These are phyloP conservation scores for Fusarium sp. DNA, from an alignment of 2,329 filamentous ascomycete species.

Conservation along the genomic window DNA sequence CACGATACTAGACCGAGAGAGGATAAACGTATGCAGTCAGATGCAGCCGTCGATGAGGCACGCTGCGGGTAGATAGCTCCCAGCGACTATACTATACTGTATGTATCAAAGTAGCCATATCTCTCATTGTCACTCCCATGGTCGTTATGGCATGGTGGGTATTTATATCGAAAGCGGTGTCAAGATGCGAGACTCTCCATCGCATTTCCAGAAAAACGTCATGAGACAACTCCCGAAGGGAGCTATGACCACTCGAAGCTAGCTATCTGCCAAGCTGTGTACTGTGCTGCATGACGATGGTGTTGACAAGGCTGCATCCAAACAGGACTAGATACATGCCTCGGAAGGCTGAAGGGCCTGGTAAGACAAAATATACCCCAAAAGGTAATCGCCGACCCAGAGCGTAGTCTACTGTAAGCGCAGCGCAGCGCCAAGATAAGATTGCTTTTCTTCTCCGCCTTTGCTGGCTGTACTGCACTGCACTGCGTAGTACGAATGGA, in stretches of 20 bases:
- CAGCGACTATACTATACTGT: slow-evolving; percentile 1
- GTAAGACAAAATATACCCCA: slow-evolving; percentile 26
- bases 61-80: slow-evolving; percentile 30
- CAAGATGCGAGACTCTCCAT: slow-evolving; percentile 39
- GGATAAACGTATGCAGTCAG: slow-evolving; percentile 36
- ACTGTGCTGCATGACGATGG: background rate
- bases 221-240: slow-evolving; percentile 16
- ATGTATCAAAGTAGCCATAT: background rate
- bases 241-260: slow-evolving; percentile 29
- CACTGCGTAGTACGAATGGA: too few species aligned
- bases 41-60: slow-evolving; percentile 40
- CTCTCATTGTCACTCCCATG: slow-evolving; percentile 19
- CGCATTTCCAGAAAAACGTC: slow-evolving; percentile 15
- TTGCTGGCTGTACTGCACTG: too few species aligned
- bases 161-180: slow-evolving; percentile 36
- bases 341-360: slow-evolving; percentile 7
- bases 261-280: background rate
- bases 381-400: slow-evolving; percentile 26
- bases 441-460: background rate
- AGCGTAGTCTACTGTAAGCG: slow-evolving; percentile 27
- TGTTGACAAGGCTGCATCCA: slow-evolving; percentile 4
- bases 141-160: slow-evolving; percentile 7
- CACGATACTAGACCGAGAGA: slow-evolving; percentile 13
- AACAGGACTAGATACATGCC: slow-evolving; percentile 1
- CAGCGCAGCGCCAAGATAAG: slow-evolving; percentile 16